These are phyloP conservation scores for Suillus alpinus DNA, from an alignment of 768 basidiomycete genomes.

Conservation along the genomic window DNA sequence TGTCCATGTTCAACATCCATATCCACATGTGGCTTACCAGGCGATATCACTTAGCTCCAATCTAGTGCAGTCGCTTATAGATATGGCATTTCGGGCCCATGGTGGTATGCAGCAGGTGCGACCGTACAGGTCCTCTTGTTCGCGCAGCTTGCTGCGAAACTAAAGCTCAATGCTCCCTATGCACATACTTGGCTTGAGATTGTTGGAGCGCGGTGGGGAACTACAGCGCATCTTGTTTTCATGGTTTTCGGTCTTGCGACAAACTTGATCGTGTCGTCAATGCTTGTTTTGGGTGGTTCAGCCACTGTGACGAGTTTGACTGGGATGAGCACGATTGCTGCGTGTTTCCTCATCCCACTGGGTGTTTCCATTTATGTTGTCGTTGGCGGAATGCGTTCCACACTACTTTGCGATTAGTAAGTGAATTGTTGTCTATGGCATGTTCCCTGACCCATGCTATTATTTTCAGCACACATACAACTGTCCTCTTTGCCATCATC, in stretches of 20 bases:
- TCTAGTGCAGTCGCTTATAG: conserved; percentile 83
- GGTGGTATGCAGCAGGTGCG: conserved; percentile 92
- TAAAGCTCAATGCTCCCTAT: conserved; percentile 88
- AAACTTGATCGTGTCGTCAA: conserved; percentile 88
- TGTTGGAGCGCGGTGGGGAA: conserved; percentile 78
- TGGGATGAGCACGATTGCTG: conserved; percentile 87
- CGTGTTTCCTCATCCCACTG: conserved; percentile 86
- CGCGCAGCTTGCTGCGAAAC: conserved; percentile 85
- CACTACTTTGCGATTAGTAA: conserved; percentile 82
- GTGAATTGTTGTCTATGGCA: conserved; percentile 21
- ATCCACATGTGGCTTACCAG: not conserved
- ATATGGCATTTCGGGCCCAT: conserved; percentile 81
- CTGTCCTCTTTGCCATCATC: conserved; percentile 85
- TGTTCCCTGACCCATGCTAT: not conserved
- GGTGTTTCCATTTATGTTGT: conserved; percentile 89
- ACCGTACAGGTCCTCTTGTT: conserved; percentile 90
- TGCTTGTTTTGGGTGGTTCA: conserved; percentile 76
- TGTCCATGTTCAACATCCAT: conserved; percentile 5
- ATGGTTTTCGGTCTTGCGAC: conserved; percentile 92
- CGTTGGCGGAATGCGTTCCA: conserved; percentile 84
- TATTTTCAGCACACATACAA: conserved; percentile 70
- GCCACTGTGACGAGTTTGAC: conserved; percentile 88
- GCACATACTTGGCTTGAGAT: conserved; percentile 91
- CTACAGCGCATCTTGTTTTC: conserved; percentile 74
- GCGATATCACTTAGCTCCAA: conserved; percentile 50